These are phyloP conservation scores for Brasenia schreberi DNA, from an alignment of 164 flowering plant genomes.

Conservation along the genomic window DNA sequence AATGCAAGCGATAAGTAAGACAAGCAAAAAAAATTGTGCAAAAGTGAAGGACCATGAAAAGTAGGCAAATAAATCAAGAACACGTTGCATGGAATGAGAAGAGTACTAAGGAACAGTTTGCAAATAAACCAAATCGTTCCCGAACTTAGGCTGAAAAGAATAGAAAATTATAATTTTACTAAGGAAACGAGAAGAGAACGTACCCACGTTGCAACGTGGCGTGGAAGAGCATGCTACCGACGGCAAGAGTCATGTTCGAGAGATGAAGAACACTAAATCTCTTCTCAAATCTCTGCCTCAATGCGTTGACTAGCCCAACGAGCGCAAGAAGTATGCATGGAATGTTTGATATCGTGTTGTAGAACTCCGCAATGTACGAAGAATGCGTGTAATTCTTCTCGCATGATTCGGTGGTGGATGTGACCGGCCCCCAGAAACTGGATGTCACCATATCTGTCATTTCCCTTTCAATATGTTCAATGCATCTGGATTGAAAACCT, in stretches of 20 bases:
- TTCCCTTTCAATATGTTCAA: too few species aligned
- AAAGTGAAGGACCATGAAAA: too few species aligned
- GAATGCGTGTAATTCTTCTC: slow-evolving; percentile 62
- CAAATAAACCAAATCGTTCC: too few species aligned
- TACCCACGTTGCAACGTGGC: slow-evolving; percentile 72
- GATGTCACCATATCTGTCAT: slow-evolving; percentile 11
- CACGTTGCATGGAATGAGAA: too few species aligned
- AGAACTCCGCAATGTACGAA: slow-evolving; percentile 69
- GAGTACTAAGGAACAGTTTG: too few species aligned
- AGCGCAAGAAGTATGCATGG: slow-evolving; percentile 64
- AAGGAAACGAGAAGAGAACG: slow-evolving; percentile 9
- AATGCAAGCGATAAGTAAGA: too few species aligned
- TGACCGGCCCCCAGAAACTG: slow-evolving; percentile 90
- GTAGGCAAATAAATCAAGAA: too few species aligned
- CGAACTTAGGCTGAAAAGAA: too few species aligned
- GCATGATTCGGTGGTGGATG: slow-evolving; percentile 73
- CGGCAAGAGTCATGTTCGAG: slow-evolving; percentile 69
- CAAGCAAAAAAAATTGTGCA: too few species aligned
- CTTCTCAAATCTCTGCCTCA: slow-evolving; percentile 76
- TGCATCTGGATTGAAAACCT: too few species aligned
- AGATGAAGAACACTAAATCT: slow-evolving; percentile 74
- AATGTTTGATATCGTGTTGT: slow-evolving; percentile 63
- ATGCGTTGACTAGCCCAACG: slow-evolving; percentile 61
- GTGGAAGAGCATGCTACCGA: slow-evolving; percentile 79
- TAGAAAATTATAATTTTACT: too few species aligned